These are phyloP conservation scores for Paracoccidioides brasiliensis DNA, from an alignment of 2,329 filamentous ascomycete species.

Conservation along the genomic window DNA sequence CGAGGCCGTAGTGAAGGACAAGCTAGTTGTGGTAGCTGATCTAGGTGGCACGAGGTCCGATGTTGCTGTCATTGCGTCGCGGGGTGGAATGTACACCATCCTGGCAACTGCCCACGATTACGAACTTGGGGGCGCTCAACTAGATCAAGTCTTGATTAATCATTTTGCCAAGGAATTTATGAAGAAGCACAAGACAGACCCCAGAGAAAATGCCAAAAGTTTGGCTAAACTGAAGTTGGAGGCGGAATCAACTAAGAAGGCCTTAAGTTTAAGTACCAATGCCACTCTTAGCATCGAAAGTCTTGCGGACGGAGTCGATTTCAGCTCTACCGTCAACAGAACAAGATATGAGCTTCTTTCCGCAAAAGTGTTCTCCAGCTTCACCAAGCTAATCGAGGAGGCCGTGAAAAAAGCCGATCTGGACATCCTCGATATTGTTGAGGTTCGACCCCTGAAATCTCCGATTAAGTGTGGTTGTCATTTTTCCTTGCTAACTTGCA, in stretches of 20 bases:
- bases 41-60: slow-evolving; percentile 88
- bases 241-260: slow-evolving; percentile 82
- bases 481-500: slow-evolving; percentile 1
- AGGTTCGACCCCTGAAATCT: slow-evolving; percentile 31
- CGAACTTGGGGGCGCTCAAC: slow-evolving; percentile 70
- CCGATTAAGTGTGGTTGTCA: neutral
- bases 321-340: slow-evolving; percentile 81
- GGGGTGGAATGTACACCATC: slow-evolving; percentile 92
- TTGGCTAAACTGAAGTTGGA: slow-evolving; percentile 88
- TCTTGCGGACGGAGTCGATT: slow-evolving; percentile 79
- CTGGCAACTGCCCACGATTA: slow-evolving; percentile 92
- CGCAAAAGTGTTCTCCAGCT: slow-evolving; percentile 74
- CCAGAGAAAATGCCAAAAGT: slow-evolving; percentile 64
- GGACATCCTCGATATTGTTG: slow-evolving; percentile 83
- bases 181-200: slow-evolving; percentile 90
- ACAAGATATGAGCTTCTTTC: slow-evolving; percentile 82
- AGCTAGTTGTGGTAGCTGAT: slow-evolving; percentile 82
- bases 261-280: slow-evolving; percentile 74
- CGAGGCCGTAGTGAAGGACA: slow-evolving; percentile 63
- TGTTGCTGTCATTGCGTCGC: slow-evolving; percentile 76
- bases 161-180: slow-evolving; percentile 98
- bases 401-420: slow-evolving; percentile 85
- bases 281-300: slow-evolving; percentile 89
- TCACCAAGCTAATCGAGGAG: slow-evolving; percentile 72
- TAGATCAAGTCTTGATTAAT: slow-evolving; percentile 86